Evolutionary conservation across 305 asterid species (phyloP), one percentile per base, ranked within the genome.

Genomic region (Petunia hybrid): DNA sequence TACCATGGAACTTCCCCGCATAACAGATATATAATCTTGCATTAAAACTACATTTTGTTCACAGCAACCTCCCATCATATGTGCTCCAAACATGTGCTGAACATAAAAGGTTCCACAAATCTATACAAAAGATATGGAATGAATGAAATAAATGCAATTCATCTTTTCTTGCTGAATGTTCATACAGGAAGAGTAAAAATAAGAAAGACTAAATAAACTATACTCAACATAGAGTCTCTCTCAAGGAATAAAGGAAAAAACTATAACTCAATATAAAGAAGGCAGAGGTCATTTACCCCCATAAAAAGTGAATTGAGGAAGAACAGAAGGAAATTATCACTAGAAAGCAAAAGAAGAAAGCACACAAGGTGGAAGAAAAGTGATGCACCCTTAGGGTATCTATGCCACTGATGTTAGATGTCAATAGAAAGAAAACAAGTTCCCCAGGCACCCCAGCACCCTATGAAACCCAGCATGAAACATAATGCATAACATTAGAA

Each of bases 401-500:
- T 59, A 59, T 59, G 38, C 22, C 38, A 59, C 64, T 6, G 64
- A 59, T 4, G 8, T 59, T 38, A 16, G 12, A 59, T 14, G 64
- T 59, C 64, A 59, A 38, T 38, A 6, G 38, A 59, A 59, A 16
- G 36, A 36, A 22, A 59, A 59, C 36, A 22, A 16, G 64, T 16
- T 59, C 64, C 31, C 38, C 64, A 16, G 3, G 6, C 13, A 6
- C 13, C 9, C 64, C 35, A 57, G 7, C 22, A 57, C 8, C 62
- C 62, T 31, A 57, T n/a, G n/a, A n/a, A n/a, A n/a, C 9, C 64
- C 35, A 57, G 16, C 35, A n/a, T 57, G 62, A 57, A 13, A 57
- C 62, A 8, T 14, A 57, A 3, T 6, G 62, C 55, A 67, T 67
- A 67, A 41, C 75, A 67, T 67, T n/a, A 67, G 55, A 67, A n/a